Conservation (phyloP, 2,329 filamentous ascomycete genomes). For the Pyricularia pennisetigena region DNA sequence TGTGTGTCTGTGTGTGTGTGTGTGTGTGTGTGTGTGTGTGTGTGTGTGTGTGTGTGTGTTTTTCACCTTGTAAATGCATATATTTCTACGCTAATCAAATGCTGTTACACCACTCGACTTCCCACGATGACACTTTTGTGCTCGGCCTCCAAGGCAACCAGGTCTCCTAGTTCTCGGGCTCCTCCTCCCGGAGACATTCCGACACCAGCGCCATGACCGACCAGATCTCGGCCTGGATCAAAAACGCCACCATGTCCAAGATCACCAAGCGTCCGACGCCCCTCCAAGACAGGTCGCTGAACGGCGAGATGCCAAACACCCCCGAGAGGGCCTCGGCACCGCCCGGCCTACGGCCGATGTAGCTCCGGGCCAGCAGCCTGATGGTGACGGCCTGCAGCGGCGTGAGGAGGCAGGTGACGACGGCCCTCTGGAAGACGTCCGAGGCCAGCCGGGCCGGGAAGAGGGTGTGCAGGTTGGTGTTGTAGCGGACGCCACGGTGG, state of each 20-base stretch:
- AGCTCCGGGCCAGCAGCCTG: constrained; percentile 32
- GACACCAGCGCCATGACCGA: constrained; percentile 24
- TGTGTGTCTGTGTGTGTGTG: too few relatives aligned
- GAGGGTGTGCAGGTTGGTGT: constrained; percentile 35
- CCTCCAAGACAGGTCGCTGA: constrained; percentile 27
- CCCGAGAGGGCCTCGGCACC: constrained; percentile 20
- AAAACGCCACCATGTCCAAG: constrained; percentile 33
- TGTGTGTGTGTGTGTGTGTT: too few relatives aligned
- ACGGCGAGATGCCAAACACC: constrained; percentile 27
- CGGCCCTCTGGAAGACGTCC: constrained; percentile 29
- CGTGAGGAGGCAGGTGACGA: constrained; percentile 31
- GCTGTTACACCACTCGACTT: not conserved
- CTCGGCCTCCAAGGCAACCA: not conserved
- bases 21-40: too few relatives aligned
- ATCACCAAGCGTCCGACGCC: constrained; percentile 34
- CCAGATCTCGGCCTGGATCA: constrained; percentile 36
- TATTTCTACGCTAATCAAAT: not conserved
- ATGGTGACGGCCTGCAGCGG: constrained; percentile 37
- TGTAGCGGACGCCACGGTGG: constrained; percentile 12
- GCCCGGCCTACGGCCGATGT: constrained; percentile 18
- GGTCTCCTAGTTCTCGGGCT: not conserved
- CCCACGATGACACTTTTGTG: too few relatives aligned
- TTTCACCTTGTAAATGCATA: not conserved
- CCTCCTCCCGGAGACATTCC: constrained; percentile 9
- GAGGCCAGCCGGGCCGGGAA: constrained; percentile 38